Conservation (phyloP, 305 asterid species). For the Solanum hybrid region DNA sequence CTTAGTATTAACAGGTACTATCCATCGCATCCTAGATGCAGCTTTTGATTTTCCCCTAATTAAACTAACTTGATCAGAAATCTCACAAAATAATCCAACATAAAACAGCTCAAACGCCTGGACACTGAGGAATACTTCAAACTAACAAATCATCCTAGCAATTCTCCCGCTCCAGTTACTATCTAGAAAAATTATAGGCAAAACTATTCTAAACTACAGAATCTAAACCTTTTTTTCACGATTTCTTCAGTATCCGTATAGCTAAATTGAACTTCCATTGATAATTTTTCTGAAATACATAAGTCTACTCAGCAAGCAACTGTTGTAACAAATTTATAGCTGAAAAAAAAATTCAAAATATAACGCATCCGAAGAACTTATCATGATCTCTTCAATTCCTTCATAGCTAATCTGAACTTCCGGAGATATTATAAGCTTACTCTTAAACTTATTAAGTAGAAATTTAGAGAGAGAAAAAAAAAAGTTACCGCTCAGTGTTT, state of each 20-base stretch:
- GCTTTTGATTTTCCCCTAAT: not conserved
- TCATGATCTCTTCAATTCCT: not conserved
- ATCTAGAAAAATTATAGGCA: not conserved
- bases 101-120: not conserved
- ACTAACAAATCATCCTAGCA: not conserved
- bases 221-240: not conserved
- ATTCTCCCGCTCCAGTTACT: not conserved
- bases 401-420: not conserved
- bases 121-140: not conserved
- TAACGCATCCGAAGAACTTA: not conserved
- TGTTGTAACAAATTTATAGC: not conserved
- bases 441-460: not conserved
- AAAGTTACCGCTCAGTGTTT: conserved; percentile 36
- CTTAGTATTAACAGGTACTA: not conserved
- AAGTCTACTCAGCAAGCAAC: not conserved
- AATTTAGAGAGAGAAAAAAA: not conserved
- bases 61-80: not conserved
- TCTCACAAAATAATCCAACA: not conserved
- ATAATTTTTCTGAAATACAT: not conserved
- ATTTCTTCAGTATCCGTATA: not conserved
- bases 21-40: not conserved
- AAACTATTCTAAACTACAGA: not conserved
- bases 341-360: not conserved
- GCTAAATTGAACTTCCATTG: not conserved
- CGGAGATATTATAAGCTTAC: not conserved